Percentiles rank a stretch among this genome's conserved stretches.
Evolutionary conservation across 2,329 filamentous ascomycete genomes (phyloP).

Genomic region (Xylariaceae sp.): DNA sequence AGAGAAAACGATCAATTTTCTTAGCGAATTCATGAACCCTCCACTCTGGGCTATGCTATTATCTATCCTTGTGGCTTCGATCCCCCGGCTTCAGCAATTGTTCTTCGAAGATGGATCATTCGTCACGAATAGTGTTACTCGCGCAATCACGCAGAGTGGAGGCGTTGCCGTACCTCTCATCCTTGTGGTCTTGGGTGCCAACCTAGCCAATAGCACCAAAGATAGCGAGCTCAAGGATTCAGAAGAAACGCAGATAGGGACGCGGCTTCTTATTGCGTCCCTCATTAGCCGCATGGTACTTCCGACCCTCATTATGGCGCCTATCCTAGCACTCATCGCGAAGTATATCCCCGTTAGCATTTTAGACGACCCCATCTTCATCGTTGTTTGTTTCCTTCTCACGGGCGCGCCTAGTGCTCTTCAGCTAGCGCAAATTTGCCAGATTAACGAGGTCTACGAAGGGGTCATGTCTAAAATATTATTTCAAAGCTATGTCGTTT

Average conservation of each 20-base stretch:
- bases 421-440: conserved; percentile 96
- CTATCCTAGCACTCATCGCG: conserved; percentile 81
- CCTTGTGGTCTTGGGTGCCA: conserved; percentile 91
- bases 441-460: conserved; percentile 97
- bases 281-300: conserved; percentile 90
- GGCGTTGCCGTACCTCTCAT: conserved; percentile 94
- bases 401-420: conserved; percentile 92
- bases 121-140: conserved; percentile 89
- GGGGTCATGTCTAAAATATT: conserved; percentile 89
- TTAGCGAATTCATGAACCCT: conserved; percentile 97
- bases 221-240: conserved; percentile 68
- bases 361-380: conserved; percentile 95
- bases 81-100: conserved; percentile 78
- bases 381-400: conserved; percentile 96
- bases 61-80: conserved; percentile 88
- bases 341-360: conserved; percentile 94
- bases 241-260: conserved; percentile 72
- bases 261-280: conserved; percentile 82
- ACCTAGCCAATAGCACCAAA: conserved; percentile 89
- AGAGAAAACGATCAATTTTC: conserved; percentile 62
- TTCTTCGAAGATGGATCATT: conserved; percentile 93
- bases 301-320: conserved; percentile 90
- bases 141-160: conserved; percentile 82
- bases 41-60: conserved; percentile 96
- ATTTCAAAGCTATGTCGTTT: conserved; percentile 96